These are phyloP conservation scores for Fusarium sp. DNA, from an alignment of 2,329 filamentous ascomycete species.

Conservation along the genomic window DNA sequence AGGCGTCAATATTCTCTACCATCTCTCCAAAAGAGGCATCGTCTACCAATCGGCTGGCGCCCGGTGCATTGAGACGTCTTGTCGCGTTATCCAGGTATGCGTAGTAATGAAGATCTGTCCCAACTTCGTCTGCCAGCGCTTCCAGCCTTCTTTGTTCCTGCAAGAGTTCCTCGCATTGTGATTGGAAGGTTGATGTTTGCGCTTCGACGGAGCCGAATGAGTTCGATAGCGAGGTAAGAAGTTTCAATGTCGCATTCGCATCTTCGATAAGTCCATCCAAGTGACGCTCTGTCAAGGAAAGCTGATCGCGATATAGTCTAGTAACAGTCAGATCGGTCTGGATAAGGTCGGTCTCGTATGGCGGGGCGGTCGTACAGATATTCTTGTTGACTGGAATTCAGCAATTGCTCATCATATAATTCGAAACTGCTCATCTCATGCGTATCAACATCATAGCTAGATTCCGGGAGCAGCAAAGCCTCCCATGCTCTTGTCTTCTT, in stretches of 20 bases:
- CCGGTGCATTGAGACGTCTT: conserved; percentile 89
- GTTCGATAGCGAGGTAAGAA: conserved; percentile 82
- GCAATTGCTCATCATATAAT: conserved; percentile 72
- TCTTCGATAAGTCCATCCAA: conserved; percentile 82
- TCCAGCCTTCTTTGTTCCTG: conserved; percentile 84
- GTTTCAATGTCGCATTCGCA: conserved; percentile 79
- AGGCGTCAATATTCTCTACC: conserved; percentile 87
- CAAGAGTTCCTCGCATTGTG: conserved; percentile 89
- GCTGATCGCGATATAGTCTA: conserved; percentile 83
- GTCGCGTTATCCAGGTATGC: conserved; percentile 93
- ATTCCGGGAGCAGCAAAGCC: conserved; percentile 59
- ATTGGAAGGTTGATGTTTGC: conserved; percentile 93
- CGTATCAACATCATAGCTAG: conserved; percentile 37
- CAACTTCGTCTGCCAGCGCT: conserved; percentile 83
- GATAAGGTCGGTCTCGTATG: background rate
- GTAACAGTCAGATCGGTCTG: conserved; percentile 46
- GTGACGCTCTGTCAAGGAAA: conserved; percentile 83
- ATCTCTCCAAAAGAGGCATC: conserved; percentile 89
- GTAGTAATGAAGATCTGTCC: conserved; percentile 94
- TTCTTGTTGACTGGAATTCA: conserved; percentile 86
- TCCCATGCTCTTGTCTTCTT: conserved; percentile 61
- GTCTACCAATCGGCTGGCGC: conserved; percentile 86
- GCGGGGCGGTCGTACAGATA: conserved; percentile 73
- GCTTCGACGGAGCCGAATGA: conserved; percentile 89
- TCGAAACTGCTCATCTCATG: conserved; percentile 39